Conservation (phyloP, 768 basidiomycete genomes). For the Hericium erinaceus region DNA sequence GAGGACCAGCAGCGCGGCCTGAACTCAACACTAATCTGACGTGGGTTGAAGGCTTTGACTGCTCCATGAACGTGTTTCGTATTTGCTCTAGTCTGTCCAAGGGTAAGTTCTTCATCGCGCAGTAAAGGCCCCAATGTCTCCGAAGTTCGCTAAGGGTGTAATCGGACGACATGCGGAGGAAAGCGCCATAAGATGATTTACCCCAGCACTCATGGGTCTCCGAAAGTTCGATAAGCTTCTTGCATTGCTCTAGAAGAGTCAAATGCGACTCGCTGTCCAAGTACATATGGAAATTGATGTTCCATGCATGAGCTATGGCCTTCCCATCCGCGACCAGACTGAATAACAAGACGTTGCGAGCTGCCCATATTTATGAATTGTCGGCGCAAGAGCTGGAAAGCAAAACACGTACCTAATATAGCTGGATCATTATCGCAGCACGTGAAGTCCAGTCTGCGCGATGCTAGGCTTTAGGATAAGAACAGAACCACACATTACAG, state of each 20-base stretch:
- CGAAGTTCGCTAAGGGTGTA: slow-evolving; percentile 31
- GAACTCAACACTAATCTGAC: no score
- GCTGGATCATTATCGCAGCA: slow-evolving; percentile 43
- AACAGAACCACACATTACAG: no score
- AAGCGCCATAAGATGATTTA: slow-evolving; percentile 24
- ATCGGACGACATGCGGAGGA: slow-evolving; percentile 30
- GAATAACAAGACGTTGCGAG: slow-evolving; percentile 39
- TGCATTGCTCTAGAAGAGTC: slow-evolving; percentile 30
- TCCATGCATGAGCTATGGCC: slow-evolving; percentile 24
- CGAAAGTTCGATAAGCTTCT: slow-evolving; percentile 27
- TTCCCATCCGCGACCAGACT: slow-evolving; percentile 31
- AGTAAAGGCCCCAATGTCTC: slow-evolving; percentile 28
- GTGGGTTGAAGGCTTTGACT: no score
- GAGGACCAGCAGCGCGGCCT: no score
- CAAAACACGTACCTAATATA: slow-evolving; percentile 28
- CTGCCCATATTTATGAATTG: slow-evolving; percentile 17
- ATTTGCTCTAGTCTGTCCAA: not conserved
- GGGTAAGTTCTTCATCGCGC: not conserved
- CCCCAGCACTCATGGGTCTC: slow-evolving; percentile 29
- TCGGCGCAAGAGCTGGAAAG: not conserved
- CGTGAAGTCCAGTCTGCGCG: slow-evolving; percentile 35
- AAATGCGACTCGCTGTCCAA: slow-evolving; percentile 28
- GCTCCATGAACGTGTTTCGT: no score
- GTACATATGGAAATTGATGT: slow-evolving; percentile 40
- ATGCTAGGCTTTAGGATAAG: not conserved